Base-by-base conservation (phyloP, 202 grass and related monocot genomes). In the Panicum virgatum region DNA sequence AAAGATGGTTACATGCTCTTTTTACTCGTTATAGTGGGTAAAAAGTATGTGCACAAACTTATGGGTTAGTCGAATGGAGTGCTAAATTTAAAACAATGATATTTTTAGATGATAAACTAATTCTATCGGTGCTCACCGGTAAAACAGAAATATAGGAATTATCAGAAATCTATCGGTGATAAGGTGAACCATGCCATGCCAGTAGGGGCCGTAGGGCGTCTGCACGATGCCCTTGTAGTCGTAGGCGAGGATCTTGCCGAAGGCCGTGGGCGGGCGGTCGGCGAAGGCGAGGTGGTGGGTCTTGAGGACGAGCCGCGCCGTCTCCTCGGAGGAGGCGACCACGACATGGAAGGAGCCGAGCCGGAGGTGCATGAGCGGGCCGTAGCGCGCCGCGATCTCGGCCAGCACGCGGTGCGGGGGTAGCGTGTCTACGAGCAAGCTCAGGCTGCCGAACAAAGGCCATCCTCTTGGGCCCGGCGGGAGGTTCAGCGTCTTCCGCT, bases 321-420 rank as follows among this genome's bases (percentile, higher is more conserved):
- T 42, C 34, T 42, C 72, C 12, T 20, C 72, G 36, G 72, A 58
- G 52, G 72, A 75, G 3, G 72, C 72, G 6, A 75, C 51, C 72
- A 58, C 72, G 52, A 23, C 50, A 50, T 62, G 3, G 59, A 74
- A 62, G 71, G 81, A 85, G 45, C 82, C 87, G 2, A 89, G 65
- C 3, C 69, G 50, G 50, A 89, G 82, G 52, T 62, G 54, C 67
- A 84, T 76, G 52, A 89, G 75, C 29, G 81, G 69, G 48, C 81
- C 86, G 36, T 89, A 50, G 42, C 64, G 72, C 53, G 53, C 13
- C 19, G 76, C 60, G 6, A 89, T 69, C 30, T 2, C 27, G 47
- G 77, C 80, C 7, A 84, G 37, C 0, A 59, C 71, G n/a, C 81
- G 81, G 75, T 88, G 80, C 29, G 81, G 74, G 2, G 75, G 74